Evolutionary conservation across 2,329 filamentous ascomycete genomes (phyloP), one percentile per base, ranked within the genome.

Genomic region (Daldinia eschscholtzii): DNA sequence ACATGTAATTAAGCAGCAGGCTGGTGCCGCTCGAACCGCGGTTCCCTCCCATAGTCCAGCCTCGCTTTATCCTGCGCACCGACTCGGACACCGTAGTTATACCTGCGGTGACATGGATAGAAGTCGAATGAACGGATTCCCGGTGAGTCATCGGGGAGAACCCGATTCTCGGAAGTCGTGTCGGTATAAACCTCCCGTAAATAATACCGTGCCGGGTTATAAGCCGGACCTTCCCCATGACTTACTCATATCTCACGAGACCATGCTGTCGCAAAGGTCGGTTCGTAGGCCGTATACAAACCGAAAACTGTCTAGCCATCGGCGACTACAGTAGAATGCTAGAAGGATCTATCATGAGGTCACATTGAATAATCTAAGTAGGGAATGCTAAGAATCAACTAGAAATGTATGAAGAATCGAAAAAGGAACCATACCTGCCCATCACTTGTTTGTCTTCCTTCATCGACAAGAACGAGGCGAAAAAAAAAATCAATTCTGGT

Each of bases 61-160:
- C 79, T 91, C 87, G 12, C 79, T 75, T 12, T 4, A 92, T 79
- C 15, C 91, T 81, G 37, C 86, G 84, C 7, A 82, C 81, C 70
- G 87, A 88, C 65, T 90, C 88, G 10, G 83, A 75, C 35, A 87
- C 78, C 41, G 82, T 81, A 6, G 86, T 87, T 35, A 92, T 83
- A 76, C 92, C 90, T 33, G 89, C 90, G 75, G 85, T 88, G 76
- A 92, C 89, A 73, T 83, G 82, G 73, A 75, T 93, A 91, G 28
- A 78, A 82, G 3, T 80, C 78, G 3, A 83, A 80, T 57, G 85
- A 81, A 67, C 81, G 81, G 15, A 89, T 88, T 3, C 81, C 81
- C 46, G 46, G 46, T 33, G 46, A 52, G 46, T 52, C 46, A 52
- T 30, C 46, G 46, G 46, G 46, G 13, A 18, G 6, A 33, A 52